Base-by-base conservation (phyloP, 140 eudicot genomes). In the Anethum foeniculum region DNA sequence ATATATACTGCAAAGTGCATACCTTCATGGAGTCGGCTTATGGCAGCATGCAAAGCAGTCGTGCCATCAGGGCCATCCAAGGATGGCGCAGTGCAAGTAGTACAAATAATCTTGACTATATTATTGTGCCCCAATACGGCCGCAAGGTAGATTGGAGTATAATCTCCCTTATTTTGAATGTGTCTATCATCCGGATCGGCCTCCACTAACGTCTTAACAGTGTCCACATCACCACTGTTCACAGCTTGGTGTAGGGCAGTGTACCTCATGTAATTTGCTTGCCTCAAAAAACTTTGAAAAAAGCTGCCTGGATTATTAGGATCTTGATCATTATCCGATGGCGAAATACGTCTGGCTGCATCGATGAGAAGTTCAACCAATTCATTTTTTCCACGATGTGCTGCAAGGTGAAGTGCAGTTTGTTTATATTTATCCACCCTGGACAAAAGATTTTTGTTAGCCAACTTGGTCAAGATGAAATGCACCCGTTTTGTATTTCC, bases 391-490 rank as follows among this genome's bases (percentile, higher is more conserved):
- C 67, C 67, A 58, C 32, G 30, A 58, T 2, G 0, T n/a, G 67
- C 67, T 23, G 67, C 67, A 60, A 60, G 32, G 68, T 60, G 68
- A 60, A 60, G 68, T 60, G 68, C 68, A n/a, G 68, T 60, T 60
- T 60, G 68, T 7, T n/a, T n/a, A 60, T 60, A 0, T 8, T n/a
- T 7, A n/a, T 60, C 68, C 68, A 23, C 32, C 30, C 9, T n/a
- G 68, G 11, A 5, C 32, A 60, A n/a, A 21, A 60, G 68, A 3
- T 60, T n/a, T n/a, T n/a, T 60, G 68, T n/a, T 7, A 6, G 25
- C 62, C 25, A 54, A 58, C 32, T 60, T 7, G 0, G 12, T 60
- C 32, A 60, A 0, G 5, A 60, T n/a, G 32, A n/a, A 60, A 7
- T 60, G 14, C 32, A 60, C 32, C 5, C 68, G 32, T 60, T 60